Percentiles rank a stretch among this genome's conserved stretches.
phyloP scores from a whole-genome alignment of 345 rosid species.

The Citrus trifoliata region DNA sequence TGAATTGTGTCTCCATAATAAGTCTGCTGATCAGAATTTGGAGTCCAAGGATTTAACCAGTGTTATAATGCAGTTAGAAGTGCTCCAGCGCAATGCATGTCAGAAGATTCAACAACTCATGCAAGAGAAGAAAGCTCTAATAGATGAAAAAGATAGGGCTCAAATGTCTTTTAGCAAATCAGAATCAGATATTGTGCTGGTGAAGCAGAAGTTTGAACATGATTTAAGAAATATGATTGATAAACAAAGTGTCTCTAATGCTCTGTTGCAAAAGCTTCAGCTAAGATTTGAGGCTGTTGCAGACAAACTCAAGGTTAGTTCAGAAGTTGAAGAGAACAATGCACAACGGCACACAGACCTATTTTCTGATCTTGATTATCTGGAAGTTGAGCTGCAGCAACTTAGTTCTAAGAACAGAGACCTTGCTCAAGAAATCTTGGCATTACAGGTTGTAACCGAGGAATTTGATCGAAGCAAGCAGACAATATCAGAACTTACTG shows the following conservation, averaged over 20 bases:
- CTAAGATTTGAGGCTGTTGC: conserved; percentile 52
- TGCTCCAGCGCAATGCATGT: conserved; percentile 46
- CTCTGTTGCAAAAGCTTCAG: conserved; percentile 58
- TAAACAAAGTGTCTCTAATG: conserved; percentile 48
- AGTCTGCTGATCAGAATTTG: conserved; percentile 29
- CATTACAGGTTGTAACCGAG: conserved; percentile 40
- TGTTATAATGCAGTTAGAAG: conserved; percentile 42
- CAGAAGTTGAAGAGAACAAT: conserved; percentile 54
- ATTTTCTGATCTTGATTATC: conserved; percentile 49
- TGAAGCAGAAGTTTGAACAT: conserved; percentile 56
- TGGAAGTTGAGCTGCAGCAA: conserved; percentile 55
- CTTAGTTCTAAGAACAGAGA: conserved; percentile 52
- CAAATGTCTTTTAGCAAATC: conserved; percentile 37
- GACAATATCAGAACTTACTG: conserved; percentile 48
- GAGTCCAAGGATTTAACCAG: conserved; percentile 42
- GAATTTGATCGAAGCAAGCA: conserved; percentile 59
- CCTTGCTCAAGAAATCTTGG: conserved; percentile 51
- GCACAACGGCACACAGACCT: conserved; percentile 42
- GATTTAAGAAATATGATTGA: conserved; percentile 38
- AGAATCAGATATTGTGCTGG: conserved; percentile 44
- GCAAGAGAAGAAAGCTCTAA: conserved; percentile 52
- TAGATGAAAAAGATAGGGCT: conserved; percentile 48
- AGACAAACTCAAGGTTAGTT: conserved; percentile 42
- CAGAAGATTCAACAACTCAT: conserved; percentile 46
- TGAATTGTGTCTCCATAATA: conserved; percentile 32